Conservation (phyloP, 208 protist genomes). For the Trypanosoma vivax region DNA sequence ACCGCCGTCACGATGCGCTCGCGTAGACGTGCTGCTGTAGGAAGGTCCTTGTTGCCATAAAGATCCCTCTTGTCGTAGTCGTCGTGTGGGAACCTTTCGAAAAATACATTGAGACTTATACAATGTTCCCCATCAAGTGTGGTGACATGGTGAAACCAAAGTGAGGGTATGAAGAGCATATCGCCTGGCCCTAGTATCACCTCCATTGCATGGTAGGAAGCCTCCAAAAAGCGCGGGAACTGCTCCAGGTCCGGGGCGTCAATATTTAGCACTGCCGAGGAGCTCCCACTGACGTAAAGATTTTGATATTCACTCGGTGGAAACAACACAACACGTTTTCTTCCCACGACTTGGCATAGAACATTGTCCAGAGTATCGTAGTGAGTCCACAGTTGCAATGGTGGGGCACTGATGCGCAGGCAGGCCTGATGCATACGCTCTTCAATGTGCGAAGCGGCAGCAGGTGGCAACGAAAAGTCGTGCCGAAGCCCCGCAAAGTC, state of each 20-base stretch:
- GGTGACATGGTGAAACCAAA: slow-evolving; percentile 91
- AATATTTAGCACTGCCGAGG: slow-evolving; percentile 78
- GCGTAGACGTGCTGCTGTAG: slow-evolving; percentile 39
- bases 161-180: slow-evolving; percentile 90
- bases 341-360: slow-evolving; percentile 87
- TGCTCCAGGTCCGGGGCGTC: slow-evolving; percentile 61
- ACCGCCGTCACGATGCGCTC: slow-evolving; percentile 29
- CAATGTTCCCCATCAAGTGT: slow-evolving; percentile 51
- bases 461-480: slow-evolving; percentile 70
- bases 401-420: slow-evolving; percentile 81
- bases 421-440: slow-evolving; percentile 78
- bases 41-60: slow-evolving; percentile 88
- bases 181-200: slow-evolving; percentile 85
- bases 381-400: slow-evolving; percentile 91
- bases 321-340: slow-evolving; percentile 87
- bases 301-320: slow-evolving; percentile 81
- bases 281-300: slow-evolving; percentile 87
- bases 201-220: slow-evolving; percentile 56
- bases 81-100: slow-evolving; percentile 47
- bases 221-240: slow-evolving; percentile 80
- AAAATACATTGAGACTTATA: slow-evolving; percentile 88
- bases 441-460: slow-evolving; percentile 34
- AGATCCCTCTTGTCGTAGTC: slow-evolving; percentile 83
- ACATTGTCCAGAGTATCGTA: slow-evolving; percentile 93
- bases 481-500: slow-evolving; percentile 62